These are phyloP conservation scores for Aspergillus diversus DNA, from an alignment of 495 filamentous ascomycete species.

Conservation along the genomic window DNA sequence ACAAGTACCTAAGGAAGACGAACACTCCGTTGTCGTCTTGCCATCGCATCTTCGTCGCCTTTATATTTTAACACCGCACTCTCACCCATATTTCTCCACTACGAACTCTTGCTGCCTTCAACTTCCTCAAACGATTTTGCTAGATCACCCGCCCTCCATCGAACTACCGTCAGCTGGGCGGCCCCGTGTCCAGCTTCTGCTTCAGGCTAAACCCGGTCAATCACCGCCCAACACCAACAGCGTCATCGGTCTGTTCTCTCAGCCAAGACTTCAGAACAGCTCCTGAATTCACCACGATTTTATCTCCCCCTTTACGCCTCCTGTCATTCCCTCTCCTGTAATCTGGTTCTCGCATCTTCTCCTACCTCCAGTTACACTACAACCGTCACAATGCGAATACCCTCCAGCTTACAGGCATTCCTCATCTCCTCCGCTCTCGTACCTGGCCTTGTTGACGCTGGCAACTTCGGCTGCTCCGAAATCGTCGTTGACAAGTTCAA, in stretches of 20 bases:
- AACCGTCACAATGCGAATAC: constrained; percentile 45
- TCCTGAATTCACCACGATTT: not conserved
- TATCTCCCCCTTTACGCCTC: constrained; percentile 3
- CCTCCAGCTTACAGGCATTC: constrained; percentile 20
- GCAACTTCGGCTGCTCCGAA: constrained; percentile 65
- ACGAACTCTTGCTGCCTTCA: not conserved
- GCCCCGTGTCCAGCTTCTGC: constrained; percentile 11
- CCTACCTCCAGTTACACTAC: not conserved
- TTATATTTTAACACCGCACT: not conserved
- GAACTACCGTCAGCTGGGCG: constrained; percentile 16
- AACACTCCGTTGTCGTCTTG: not conserved
- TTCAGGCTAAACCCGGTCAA: constrained; percentile 12
- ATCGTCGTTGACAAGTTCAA: constrained; percentile 57
- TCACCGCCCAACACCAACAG: constrained; percentile 14
- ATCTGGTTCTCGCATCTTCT: constrained; percentile 10
- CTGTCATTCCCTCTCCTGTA: not conserved
- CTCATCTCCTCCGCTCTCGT: constrained; percentile 54
- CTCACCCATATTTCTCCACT: not conserved
- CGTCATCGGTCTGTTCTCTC: constrained; percentile 14
- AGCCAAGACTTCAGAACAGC: not conserved
- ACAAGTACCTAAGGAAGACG: not conserved
- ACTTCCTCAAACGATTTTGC: not conserved
- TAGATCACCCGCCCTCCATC: constrained; percentile 10
- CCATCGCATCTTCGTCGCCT: not conserved
- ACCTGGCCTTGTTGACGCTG: constrained; percentile 42